phyloP scores from a whole-genome alignment of 2,329 filamentous ascomycete species.

The Rutstroemia sp. region DNA sequence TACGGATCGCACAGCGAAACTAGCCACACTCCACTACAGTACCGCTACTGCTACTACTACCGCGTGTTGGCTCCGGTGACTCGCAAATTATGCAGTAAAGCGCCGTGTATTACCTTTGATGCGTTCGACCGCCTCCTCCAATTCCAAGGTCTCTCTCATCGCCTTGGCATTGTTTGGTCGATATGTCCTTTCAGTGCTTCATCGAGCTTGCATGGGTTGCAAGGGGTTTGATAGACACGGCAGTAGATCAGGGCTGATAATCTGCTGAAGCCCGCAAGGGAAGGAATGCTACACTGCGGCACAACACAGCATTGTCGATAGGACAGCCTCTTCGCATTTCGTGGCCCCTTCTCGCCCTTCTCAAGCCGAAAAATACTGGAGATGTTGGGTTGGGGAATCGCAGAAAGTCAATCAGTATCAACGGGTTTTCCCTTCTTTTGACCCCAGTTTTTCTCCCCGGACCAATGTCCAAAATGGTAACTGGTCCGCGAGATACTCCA shows the following conservation, averaged over 20 bases:
- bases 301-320: not conserved
- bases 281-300: not conserved
- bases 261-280: not conserved
- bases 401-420: not conserved
- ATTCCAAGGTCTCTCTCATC: not conserved
- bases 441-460: conserved; percentile 5
- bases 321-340: no score
- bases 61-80: not conserved
- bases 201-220: not conserved
- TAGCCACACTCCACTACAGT: not conserved
- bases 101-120: not conserved
- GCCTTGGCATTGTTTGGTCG: not conserved
- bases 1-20: not conserved
- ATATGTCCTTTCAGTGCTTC: not conserved
- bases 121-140: not conserved
- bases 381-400: not conserved
- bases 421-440: not conserved
- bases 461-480: conserved; percentile 4
- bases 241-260: not conserved
- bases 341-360: no score
- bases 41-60: not conserved
- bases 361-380: no score
- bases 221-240: not conserved
- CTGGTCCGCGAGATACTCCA: conserved; percentile 2
- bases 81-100: conserved; percentile 1